Base-by-base conservation (phyloP, 805 yeast genomes). In the Komagataella ulmi region DNA sequence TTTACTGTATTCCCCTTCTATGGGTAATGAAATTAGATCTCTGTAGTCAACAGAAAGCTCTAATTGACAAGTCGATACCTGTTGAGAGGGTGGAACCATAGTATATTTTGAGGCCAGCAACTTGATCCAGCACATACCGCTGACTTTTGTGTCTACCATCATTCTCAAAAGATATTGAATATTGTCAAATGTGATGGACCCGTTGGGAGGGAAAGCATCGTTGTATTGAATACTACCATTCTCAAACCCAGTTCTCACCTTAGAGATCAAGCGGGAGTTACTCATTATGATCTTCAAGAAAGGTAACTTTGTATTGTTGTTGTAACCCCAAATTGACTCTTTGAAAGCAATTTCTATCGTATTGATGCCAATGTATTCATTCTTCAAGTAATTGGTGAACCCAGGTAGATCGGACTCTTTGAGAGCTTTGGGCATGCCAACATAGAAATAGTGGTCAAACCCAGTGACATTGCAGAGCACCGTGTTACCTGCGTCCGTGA, bases 51-150 rank as follows among this genome's bases (percentile, higher is more conserved):
- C 77, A 4, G 72, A 65, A 44, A 90, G 81, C 69, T 93, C 99
- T 24, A 90, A 65, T 66, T 93, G 99, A 63, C 96, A 87, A 0
- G 83, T 79, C 0, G 97, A 87, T 7, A 82, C 75, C 55, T 68
- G 72, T 6, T 57, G 44, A 1, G 48, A 4, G 10, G 65, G 58
- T 1, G 63, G 56, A 2, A 80, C 73, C 55, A 81, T 49, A 1
- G 62, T 59, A 65, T 90, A 95, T 57, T 77, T 83, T 0, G 81
- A 80, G 52, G 73, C 77, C 0, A 98, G 97, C 23, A 91, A 73
- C 0, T 96, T 85, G 24, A 95, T 74, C 99, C 99, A 93, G 23
- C 95, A 85, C 99, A 93, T 93, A 45, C 99, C 95, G 1, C 91
- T 85, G 54, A 91, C 88, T 49, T 83, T 80, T 66, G 95, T 83